phyloP scores from a whole-genome alignment of 2,329 filamentous ascomycete species.

The Ophiobolus disseminans region DNA sequence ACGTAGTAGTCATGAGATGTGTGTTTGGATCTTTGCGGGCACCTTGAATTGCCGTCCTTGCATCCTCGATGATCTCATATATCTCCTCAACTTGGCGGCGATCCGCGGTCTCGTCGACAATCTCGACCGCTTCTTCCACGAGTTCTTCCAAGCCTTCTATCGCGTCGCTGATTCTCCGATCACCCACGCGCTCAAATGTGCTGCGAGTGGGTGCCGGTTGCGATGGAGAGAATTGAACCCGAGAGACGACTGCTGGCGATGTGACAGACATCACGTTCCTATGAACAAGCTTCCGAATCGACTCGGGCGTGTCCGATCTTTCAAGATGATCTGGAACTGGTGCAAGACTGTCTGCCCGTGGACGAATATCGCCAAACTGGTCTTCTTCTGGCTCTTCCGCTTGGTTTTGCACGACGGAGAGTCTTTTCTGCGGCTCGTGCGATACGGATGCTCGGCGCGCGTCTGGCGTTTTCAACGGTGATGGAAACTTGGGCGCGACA shows the following conservation, averaged over 20 bases:
- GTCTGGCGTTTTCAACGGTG: slow-evolving; percentile 1
- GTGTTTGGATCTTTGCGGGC: slow-evolving; percentile 30
- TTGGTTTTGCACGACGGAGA: slow-evolving; percentile 17
- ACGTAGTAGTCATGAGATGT: slow-evolving; percentile 28
- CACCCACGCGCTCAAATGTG: slow-evolving; percentile 26
- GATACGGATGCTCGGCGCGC: slow-evolving; percentile 7
- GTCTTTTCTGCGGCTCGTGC: slow-evolving; percentile 20
- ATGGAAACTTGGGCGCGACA: slow-evolving; percentile 3
- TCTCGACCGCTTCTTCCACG: slow-evolving; percentile 50
- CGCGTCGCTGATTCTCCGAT: slow-evolving; percentile 36
- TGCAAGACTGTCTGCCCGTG: slow-evolving; percentile 27
- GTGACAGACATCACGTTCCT: slow-evolving; percentile 10
- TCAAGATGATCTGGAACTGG: slow-evolving; percentile 35
- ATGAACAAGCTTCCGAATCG: slow-evolving; percentile 9
- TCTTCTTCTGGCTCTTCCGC: slow-evolving; percentile 10
- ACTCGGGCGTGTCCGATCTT: slow-evolving; percentile 24
- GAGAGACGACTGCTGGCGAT: slow-evolving; percentile 22
- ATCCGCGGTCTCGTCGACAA: slow-evolving; percentile 45
- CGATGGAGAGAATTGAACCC: slow-evolving; percentile 28
- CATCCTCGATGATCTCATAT: slow-evolving; percentile 50
- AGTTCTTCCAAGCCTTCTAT: slow-evolving; percentile 52
- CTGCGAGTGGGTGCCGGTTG: slow-evolving; percentile 27
- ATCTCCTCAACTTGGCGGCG: slow-evolving; percentile 47
- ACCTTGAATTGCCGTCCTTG: slow-evolving; percentile 44
- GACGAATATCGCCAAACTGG: slow-evolving; percentile 6